Evolutionary conservation across 2,329 filamentous ascomycete species (phyloP), one percentile per base, ranked within the genome.

Genomic region (Sclerotinia borealis): DNA sequence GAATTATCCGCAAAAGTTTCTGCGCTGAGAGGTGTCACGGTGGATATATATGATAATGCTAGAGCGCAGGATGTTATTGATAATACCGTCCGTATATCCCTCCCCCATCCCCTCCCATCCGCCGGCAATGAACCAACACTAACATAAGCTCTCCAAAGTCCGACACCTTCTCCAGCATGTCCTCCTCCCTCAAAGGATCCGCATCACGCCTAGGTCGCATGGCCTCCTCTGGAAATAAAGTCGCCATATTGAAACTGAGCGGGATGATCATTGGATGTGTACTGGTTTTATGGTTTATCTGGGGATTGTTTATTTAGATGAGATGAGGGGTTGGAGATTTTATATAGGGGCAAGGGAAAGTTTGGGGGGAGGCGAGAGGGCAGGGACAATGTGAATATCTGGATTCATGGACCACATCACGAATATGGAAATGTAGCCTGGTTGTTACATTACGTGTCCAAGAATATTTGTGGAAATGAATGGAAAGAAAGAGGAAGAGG

Each of bases 41-140:
- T 98, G 68, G 92, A 99, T 79, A 99, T 99, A 73, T 97, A 98
- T 83, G 93, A 98, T 79, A 92, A 95, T 75, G 95, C 95, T 56
- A 86, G 92, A 64, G 86, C 91, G 71, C 93, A 98, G 72, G 86
- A 90, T 69, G 85, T 96, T 67, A 90, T 99, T 69, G 92, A 99
- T 77, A 87, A 86, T 73, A 93, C 91, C 45, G 91, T 96, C 82
- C 64, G 85, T 78, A 5, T 50, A 27, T 22, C 47, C 27, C 4
- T 19, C 45, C 11, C 39, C 11, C 17, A 31, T 15, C 37, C 19
- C 4, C 6, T 47, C n/a, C 11, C 34, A 2, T 39, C 10, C 39
- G 7, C 15, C 10, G 9, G 7, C 2, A 31, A 17, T 15, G 25
- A 45, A 36, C 13, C 6, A 43, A 60, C 1, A 19, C 22, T 52